phyloP scores from a whole-genome alignment of 2,329 filamentous ascomycete species.

The Epichloe uncinata region DNA sequence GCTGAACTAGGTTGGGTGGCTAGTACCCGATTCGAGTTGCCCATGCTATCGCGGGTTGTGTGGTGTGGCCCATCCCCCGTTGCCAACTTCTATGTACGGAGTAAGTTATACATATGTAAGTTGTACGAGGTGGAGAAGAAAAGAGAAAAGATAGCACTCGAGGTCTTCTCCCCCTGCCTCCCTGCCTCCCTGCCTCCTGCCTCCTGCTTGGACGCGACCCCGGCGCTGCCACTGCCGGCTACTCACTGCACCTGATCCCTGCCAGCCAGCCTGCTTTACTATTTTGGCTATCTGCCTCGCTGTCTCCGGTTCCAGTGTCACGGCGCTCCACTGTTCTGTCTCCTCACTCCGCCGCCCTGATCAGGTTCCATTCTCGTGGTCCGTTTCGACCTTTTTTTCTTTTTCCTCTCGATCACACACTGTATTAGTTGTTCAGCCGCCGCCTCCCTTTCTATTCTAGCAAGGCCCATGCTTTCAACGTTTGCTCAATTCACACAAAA shows the following conservation, averaged over 20 bases:
- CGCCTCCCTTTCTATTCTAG: too few relatives aligned
- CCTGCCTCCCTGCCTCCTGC: too few relatives aligned
- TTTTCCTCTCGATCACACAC: neutral
- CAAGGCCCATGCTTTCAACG: too few relatives aligned
- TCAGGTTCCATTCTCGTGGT: neutral
- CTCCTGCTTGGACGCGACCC: neutral
- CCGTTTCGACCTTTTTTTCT: neutral
- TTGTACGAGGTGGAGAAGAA: too few relatives aligned
- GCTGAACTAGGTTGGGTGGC: too few relatives aligned
- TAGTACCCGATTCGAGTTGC: too few relatives aligned
- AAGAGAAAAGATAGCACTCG: too few relatives aligned
- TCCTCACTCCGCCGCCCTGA: neutral
- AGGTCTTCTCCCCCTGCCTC: too few relatives aligned
- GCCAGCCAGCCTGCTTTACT: neutral
- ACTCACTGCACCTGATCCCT: neutral
- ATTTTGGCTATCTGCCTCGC: conserved; percentile 2
- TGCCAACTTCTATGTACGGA: too few relatives aligned
- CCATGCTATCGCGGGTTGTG: too few relatives aligned
- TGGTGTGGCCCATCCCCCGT: too few relatives aligned
- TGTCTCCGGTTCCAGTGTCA: conserved; percentile 1
- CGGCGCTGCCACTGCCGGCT: neutral
- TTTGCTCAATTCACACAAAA: neutral
- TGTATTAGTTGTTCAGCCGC: neutral
- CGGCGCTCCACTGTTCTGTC: neutral
- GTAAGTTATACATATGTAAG: too few relatives aligned